Evolutionary conservation across 2,329 filamentous ascomycete species (phyloP).

Genomic region (Macrophomina tecta): DNA sequence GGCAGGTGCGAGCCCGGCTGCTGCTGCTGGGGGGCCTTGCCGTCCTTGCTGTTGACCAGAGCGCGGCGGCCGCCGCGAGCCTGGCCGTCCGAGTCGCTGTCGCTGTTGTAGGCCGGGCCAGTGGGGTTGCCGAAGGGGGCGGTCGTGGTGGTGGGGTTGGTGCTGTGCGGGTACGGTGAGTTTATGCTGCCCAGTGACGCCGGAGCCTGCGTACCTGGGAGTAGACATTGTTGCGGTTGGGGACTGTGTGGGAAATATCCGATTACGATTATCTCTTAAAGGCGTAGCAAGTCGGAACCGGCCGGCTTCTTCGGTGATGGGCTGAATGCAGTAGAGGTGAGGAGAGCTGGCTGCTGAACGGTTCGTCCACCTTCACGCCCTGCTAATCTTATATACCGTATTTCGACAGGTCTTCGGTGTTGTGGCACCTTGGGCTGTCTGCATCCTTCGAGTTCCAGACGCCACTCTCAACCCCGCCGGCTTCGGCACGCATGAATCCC

Average conservation of each 20-base stretch:
- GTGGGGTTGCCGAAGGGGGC: constrained; percentile 19
- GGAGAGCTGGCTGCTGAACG: constrained; percentile 13
- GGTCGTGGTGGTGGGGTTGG: constrained; percentile 20
- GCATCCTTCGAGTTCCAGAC: constrained; percentile 32
- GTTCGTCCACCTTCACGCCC: background rate
- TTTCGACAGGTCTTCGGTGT: constrained; percentile 11
- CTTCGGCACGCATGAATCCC: constrained; percentile 8
- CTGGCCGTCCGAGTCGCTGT: constrained; percentile 23
- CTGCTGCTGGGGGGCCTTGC: constrained; percentile 6
- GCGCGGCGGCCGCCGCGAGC: constrained; percentile 22
- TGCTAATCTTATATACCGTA: constrained; percentile 11
- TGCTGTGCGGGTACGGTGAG: background rate
- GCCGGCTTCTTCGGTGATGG: constrained; percentile 12
- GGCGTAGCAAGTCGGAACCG: constrained; percentile 15
- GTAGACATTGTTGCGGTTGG: constrained; percentile 17
- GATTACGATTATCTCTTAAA: background rate
- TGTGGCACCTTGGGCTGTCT: background rate
- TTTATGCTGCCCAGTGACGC: background rate
- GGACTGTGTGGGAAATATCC: background rate
- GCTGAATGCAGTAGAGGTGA: background rate
- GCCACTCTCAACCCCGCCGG: background rate
- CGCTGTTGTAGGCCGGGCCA: constrained; percentile 15
- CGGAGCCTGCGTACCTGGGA: constrained; percentile 8
- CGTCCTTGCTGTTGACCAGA: constrained; percentile 12
- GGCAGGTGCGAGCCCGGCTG: constrained; percentile 9